Evolutionary conservation across 2,329 filamentous ascomycete species (phyloP), one percentile per base, ranked within the genome.

Genomic region (Talaromyces funiculosus): DNA sequence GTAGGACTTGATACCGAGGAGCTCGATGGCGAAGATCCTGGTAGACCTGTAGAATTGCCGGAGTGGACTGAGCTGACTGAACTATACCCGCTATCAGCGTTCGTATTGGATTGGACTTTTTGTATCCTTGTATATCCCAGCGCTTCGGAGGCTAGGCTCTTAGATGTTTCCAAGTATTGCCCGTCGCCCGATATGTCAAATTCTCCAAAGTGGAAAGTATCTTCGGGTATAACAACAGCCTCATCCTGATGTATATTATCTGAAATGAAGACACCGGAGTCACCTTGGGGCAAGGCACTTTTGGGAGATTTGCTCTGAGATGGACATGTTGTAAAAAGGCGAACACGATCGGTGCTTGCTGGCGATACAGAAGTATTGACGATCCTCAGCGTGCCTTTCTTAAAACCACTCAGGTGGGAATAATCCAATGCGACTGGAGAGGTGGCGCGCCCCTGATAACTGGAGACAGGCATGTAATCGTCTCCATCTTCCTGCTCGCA

Each of bases 371-470:
- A 71, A 4, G 72, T 71, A 59, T 76, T 76, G 6, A 76, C 73
- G 7, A 76, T 71, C 22, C 74, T 72, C 31, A 76, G 58, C n/a
- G 74, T 75, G 9, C 74, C 74, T 24, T 74, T 62, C 53, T 75
- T 75, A n/a, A 76, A 66, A 6, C 69, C 69, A 18, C 74, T 73
- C n/a, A 76, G 61, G 60, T 76, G 73, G n/a, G 73, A 74, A 60
- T 76, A 76, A 45, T 66, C 69, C 51, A 65, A 67, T 42, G 68
- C 72, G 61, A 53, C 68, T 38, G 60, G 74, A 60, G 66, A 74
- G 61, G 60, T 63, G 53, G 62, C 71, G 51, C 66, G 69, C 43
- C 29, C 47, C 37, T 65, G 49, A 14, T 61, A 54, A 35, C 14
- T 51, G 29, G 4, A 61, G 54, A 53, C 64, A 43, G 8, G 63